Conservation (phyloP, 2,329 filamentous ascomycete species). For the Colletotrichum theobromicola region DNA sequence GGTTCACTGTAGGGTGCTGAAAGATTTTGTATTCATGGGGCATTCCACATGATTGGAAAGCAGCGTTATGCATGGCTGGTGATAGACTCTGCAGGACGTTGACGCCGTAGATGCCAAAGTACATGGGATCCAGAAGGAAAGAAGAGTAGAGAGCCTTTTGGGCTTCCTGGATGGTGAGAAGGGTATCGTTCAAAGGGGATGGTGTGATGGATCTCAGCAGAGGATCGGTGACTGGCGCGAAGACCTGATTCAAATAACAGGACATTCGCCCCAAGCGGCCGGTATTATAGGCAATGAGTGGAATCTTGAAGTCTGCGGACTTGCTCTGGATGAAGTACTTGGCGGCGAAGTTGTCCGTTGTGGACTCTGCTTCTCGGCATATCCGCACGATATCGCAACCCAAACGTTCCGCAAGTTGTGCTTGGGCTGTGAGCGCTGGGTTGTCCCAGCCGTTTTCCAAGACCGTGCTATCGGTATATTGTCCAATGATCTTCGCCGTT, state of each 20-base stretch:
- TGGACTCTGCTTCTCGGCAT: constrained; percentile 57
- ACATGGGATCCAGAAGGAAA: constrained; percentile 71
- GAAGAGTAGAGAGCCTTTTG: constrained; percentile 70
- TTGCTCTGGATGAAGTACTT: constrained; percentile 56
- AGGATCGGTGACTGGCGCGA: constrained; percentile 63
- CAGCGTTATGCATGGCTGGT: constrained; percentile 78
- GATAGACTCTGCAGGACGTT: constrained; percentile 75
- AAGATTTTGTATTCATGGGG: constrained; percentile 69
- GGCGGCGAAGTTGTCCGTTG: constrained; percentile 67
- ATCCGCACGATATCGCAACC: constrained; percentile 69
- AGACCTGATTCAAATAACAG: constrained; percentile 67
- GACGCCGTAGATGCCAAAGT: constrained; percentile 75
- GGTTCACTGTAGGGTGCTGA: constrained; percentile 65
- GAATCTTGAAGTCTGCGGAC: constrained; percentile 47
- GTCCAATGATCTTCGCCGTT: constrained; percentile 65
- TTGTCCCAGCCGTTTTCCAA: constrained; percentile 58
- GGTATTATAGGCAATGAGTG: constrained; percentile 69
- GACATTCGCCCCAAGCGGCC: constrained; percentile 67
- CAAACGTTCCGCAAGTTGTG: constrained; percentile 59
- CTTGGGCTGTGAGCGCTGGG: constrained; percentile 57
- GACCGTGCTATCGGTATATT: constrained; percentile 47
- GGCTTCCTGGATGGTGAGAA: constrained; percentile 65
- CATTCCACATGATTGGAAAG: constrained; percentile 70
- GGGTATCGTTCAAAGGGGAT: constrained; percentile 12
- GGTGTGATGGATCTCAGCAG: constrained; percentile 23